Conservation (phyloP, 1,139 yeast species). For the Hemisphaericaspora xylanilytica region DNA sequence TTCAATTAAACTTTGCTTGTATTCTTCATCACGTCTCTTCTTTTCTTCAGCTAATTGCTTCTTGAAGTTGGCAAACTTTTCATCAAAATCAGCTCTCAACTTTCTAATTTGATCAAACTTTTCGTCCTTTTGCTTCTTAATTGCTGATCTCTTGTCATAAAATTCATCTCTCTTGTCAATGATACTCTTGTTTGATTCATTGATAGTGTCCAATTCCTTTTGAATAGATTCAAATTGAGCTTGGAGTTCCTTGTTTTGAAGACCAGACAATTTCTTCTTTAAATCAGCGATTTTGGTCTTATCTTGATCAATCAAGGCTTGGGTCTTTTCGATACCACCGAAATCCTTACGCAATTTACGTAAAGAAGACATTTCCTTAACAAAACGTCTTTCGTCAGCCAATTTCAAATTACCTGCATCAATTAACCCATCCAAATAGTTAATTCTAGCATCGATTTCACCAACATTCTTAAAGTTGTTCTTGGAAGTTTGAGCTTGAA, state of each 20-base stretch:
- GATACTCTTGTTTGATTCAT: slow-evolving; percentile 58
- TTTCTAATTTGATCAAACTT: slow-evolving; percentile 62
- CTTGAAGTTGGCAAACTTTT: slow-evolving; percentile 69
- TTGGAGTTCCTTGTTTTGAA: slow-evolving; percentile 65
- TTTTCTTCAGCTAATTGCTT: slow-evolving; percentile 66
- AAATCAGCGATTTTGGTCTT: slow-evolving; percentile 73
- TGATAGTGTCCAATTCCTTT: slow-evolving; percentile 59
- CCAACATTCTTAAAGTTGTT: slow-evolving; percentile 67
- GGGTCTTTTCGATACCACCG: slow-evolving; percentile 69
- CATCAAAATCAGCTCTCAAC: slow-evolving; percentile 66
- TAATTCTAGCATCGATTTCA: slow-evolving; percentile 76
- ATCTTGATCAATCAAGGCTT: slow-evolving; percentile 77
- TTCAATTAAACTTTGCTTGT: slow-evolving; percentile 51
- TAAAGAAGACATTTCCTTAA: slow-evolving; percentile 82
- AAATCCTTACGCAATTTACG: slow-evolving; percentile 83
- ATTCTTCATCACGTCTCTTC: slow-evolving; percentile 69
- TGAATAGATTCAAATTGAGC: slow-evolving; percentile 61
- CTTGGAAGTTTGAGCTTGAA: slow-evolving; percentile 69
- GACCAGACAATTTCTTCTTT: slow-evolving; percentile 61
- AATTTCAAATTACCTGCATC: slow-evolving; percentile 80
- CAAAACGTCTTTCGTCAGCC: slow-evolving; percentile 85
- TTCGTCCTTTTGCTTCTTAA: slow-evolving; percentile 69
- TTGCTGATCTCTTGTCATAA: slow-evolving; percentile 63
- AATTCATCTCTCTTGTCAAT: slow-evolving; percentile 65
- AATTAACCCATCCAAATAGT: slow-evolving; percentile 67